A percentile compares a stretch with the other conserved stretches of the same genome.
phyloP scores from a whole-genome alignment of 257 asterid genomes.

The Primulina eburnea region DNA sequence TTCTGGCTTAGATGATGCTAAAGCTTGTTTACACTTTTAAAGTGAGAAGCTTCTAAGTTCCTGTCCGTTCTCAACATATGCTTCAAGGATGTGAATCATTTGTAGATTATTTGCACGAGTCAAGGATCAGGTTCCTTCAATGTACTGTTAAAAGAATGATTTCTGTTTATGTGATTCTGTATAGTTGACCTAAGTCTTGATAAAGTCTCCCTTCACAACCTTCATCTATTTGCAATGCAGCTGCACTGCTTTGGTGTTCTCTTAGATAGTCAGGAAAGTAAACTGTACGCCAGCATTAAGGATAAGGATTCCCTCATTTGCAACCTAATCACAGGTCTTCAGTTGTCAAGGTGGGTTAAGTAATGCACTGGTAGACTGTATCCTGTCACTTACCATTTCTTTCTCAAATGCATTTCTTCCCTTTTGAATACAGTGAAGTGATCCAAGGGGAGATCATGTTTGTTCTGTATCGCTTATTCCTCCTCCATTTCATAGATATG shows the following conservation, averaged over 20 bases:
- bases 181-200: conserved; percentile 14
- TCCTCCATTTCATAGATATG: conserved; percentile 46
- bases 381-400: conserved; percentile 17
- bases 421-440: conserved; percentile 61
- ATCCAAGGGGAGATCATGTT: conserved; percentile 90
- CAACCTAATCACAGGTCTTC: conserved; percentile 85
- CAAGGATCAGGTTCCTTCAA: conserved; percentile 15
- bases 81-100: conserved; percentile 1
- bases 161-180: conserved; percentile 17
- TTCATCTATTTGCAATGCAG: conserved; percentile 41
- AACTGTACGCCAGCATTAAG: conserved; percentile 48
- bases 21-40: conserved; percentile 2
- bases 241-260: conserved; percentile 91
- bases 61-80: conserved; percentile 13
- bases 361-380: conserved; percentile 16
- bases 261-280: conserved; percentile 54
- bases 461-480: conserved; percentile 61
- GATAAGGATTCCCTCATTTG: conserved; percentile 61
- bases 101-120: conserved; percentile 6
- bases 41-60: conserved; percentile 9
- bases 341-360: conserved; percentile 67
- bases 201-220: conserved; percentile 4
- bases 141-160: not conserved
- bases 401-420: conserved; percentile 21
- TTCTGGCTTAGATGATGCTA: conserved; percentile 7